These are phyloP conservation scores for Sedum album DNA, from an alignment of 164 flowering plant species.

Conservation along the genomic window DNA sequence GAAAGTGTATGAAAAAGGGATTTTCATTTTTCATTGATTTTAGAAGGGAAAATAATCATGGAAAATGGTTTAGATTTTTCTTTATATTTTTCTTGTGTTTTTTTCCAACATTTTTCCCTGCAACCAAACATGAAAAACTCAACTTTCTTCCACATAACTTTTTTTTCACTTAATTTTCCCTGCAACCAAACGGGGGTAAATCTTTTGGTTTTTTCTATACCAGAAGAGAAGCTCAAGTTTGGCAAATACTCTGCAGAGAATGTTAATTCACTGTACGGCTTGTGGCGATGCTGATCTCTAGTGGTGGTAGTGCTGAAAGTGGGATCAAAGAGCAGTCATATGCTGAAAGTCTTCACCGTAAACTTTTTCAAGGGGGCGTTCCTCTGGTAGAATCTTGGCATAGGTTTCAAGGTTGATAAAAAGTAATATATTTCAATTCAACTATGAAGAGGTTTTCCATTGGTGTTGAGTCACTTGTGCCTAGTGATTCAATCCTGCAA, in stretches of 20 bases:
- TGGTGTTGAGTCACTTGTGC: constrained; percentile 42
- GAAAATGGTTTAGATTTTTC: too few species aligned
- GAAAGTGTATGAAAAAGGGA: too few species aligned
- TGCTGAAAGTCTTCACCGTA: constrained; percentile 87
- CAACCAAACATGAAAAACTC: too few species aligned
- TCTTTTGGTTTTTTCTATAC: constrained; percentile 69
- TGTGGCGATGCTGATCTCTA: constrained; percentile 62
- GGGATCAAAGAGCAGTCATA: constrained; percentile 79
- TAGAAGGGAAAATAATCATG: too few species aligned
- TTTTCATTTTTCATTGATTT: too few species aligned
- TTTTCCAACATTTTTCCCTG: too few species aligned
- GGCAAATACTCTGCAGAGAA: constrained; percentile 65
- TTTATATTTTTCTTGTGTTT: too few species aligned
- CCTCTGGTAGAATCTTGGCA: constrained; percentile 61
- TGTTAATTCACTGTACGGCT: constrained; percentile 58
- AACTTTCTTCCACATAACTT: too few species aligned
- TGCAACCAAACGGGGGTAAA: too few species aligned
- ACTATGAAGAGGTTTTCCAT: constrained; percentile 48
- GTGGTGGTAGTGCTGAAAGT: constrained; percentile 24
- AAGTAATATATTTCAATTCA: constrained; percentile 48
- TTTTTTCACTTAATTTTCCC: too few species aligned
- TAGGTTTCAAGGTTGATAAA: constrained; percentile 42
- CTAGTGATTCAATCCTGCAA: constrained; percentile 26
- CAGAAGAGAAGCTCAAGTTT: constrained; percentile 58
- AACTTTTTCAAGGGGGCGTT: constrained; percentile 69